These are phyloP conservation scores for Boletus holoroseus DNA, from an alignment of 1,284 basidiomycete genomes.

Conservation along the genomic window DNA sequence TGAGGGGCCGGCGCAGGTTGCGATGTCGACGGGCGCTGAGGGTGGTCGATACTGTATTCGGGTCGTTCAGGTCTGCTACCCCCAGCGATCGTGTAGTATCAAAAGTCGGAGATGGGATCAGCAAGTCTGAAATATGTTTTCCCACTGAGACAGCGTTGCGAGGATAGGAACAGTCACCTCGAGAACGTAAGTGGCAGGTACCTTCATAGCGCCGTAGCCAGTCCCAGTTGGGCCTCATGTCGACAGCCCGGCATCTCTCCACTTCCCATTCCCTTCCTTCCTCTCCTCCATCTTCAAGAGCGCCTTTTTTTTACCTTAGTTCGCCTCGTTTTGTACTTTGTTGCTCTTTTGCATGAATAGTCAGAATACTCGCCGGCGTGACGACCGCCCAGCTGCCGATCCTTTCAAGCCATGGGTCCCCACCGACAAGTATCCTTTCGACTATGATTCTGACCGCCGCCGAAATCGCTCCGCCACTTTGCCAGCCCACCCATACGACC, in stretches of 20 bases:
- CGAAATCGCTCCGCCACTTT: conserved; percentile 30
- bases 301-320: not conserved
- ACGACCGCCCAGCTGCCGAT: conserved; percentile 29
- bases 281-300: conserved; percentile 13
- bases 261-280: conserved; percentile 13
- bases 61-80: not conserved
- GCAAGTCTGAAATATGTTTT: not conserved
- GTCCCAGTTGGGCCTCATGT: conserved; percentile 44
- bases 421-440: conserved; percentile 22
- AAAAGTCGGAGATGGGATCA: not conserved
- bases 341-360: conserved; percentile 26
- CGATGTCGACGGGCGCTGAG: conserved; percentile 1
- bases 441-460: conserved; percentile 29
- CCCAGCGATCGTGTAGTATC: not conserved
- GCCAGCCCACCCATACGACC: conserved; percentile 25
- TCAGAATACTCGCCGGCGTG: conserved; percentile 26
- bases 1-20: not conserved
- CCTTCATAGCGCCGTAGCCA: conserved; percentile 16
- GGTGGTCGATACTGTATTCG: conserved; percentile 1
- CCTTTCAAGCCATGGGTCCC: conserved; percentile 25
- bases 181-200: conserved; percentile 30
- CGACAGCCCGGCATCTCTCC: conserved; percentile 33
- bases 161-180: not conserved
- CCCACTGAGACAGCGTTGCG: conserved; percentile 6
- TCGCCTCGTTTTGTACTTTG: not conserved